Percentiles rank a stretch among this genome's conserved stretches.
Evolutionary conservation across 2,329 filamentous ascomycete species (phyloP).

Genomic region (Beauveria brongniartii): DNA sequence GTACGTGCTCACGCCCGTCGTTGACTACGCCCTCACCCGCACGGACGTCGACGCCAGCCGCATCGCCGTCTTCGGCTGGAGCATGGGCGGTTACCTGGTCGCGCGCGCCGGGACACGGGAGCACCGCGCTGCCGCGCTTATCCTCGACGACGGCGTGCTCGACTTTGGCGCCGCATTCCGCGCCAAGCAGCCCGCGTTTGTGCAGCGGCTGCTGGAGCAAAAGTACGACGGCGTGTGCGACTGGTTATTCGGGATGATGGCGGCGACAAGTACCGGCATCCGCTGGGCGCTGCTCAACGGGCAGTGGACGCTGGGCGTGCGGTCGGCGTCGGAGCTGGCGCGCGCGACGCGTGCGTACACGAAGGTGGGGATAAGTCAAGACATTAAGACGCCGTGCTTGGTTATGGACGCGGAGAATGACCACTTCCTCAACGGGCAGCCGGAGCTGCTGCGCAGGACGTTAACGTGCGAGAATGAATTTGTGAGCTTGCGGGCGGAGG

Average conservation of each 20-base stretch:
- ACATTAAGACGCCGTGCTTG: neutral
- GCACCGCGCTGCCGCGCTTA: neutral
- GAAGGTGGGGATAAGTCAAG: neutral
- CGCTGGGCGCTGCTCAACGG: constrained; percentile 2
- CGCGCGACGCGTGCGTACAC: neutral
- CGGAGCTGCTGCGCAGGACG: neutral
- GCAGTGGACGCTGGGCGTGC: neutral
- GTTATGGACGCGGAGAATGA: neutral
- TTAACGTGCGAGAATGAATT: constrained; percentile 1
- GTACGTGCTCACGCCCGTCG: neutral
- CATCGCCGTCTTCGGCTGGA: neutral
- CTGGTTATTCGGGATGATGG: neutral
- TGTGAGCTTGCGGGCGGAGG: neutral
- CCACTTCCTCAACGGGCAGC: constrained; percentile 5
- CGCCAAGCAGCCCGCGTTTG: neutral
- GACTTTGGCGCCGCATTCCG: constrained; percentile 2
- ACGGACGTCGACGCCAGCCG: neutral
- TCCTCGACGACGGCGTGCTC: constrained; percentile 5
- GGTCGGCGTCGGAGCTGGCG: neutral
- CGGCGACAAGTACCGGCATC: neutral
- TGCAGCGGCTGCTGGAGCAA: neutral
- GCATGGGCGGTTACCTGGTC: constrained; percentile 8
- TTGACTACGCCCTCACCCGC: neutral
- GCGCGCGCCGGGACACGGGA: neutral
- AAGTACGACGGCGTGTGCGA: neutral